A percentile compares a stretch with the other conserved stretches of the same genome.
These are phyloP conservation scores for Colletotrichum gloeosporioides DNA, from an alignment of 2,329 filamentous ascomycete genomes.

Conservation along the genomic window DNA sequence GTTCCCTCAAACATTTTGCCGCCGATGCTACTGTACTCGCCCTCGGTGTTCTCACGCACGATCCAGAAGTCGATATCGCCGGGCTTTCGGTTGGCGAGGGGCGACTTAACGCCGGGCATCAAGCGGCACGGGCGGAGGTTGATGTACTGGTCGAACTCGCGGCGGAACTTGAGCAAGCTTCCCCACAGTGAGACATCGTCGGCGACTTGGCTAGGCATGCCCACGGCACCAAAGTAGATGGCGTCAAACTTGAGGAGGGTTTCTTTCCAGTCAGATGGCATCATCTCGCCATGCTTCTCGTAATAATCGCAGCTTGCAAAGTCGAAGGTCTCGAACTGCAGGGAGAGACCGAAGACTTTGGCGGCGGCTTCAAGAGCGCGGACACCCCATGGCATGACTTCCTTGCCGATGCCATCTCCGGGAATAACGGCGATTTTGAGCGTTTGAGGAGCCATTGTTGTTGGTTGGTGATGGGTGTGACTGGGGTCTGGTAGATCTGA, in stretches of 20 bases:
- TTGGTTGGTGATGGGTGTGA: not conserved
- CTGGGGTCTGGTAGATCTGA: not conserved
- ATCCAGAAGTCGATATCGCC: constrained; percentile 71
- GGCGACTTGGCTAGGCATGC: constrained; percentile 62
- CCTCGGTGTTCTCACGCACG: constrained; percentile 70
- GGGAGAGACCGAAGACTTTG: constrained; percentile 52
- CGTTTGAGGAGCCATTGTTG: constrained; percentile 1
- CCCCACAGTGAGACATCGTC: constrained; percentile 72
- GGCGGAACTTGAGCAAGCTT: constrained; percentile 68
- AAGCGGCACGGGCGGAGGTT: constrained; percentile 69
- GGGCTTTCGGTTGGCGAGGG: constrained; percentile 53
- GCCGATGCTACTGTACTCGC: constrained; percentile 70
- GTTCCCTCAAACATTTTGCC: constrained; percentile 64
- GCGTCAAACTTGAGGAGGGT: constrained; percentile 53
- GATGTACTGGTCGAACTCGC: constrained; percentile 69
- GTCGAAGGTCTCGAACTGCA: constrained; percentile 67
- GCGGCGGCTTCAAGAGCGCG: constrained; percentile 42
- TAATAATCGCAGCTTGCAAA: constrained; percentile 67
- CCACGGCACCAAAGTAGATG: constrained; percentile 70
- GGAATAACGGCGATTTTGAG: constrained; percentile 65
- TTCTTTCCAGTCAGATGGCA: constrained; percentile 41
- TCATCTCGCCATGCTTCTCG: constrained; percentile 47
- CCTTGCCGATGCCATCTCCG: constrained; percentile 73
- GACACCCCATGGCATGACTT: constrained; percentile 55
- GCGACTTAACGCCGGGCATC: constrained; percentile 64